Conservation (phyloP, 1,284 basidiomycete genomes). For the Tremellales sp. region DNA sequence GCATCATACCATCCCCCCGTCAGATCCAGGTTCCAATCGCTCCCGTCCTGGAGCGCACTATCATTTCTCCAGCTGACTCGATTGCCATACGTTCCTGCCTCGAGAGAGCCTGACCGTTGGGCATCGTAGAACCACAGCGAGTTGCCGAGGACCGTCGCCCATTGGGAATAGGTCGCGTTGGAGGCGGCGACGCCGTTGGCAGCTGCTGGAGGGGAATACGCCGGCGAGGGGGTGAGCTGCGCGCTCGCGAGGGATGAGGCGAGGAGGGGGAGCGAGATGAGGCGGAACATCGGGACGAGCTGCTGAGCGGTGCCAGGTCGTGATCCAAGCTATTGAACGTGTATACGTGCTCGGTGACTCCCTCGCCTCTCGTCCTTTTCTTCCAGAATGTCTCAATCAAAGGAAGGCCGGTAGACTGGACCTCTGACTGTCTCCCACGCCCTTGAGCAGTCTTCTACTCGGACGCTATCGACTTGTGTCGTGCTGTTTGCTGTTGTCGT, state of each 20-base stretch:
- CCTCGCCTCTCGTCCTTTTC: no score
- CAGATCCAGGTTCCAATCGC: constrained; percentile 68
- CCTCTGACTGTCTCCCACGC: no score
- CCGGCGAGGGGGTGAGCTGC: constrained; percentile 37
- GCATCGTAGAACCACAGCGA: constrained; percentile 86
- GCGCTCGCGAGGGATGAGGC: constrained; percentile 6
- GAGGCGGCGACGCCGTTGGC: constrained; percentile 56
- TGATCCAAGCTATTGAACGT: no score
- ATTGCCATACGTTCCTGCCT: constrained; percentile 55
- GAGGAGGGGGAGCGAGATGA: constrained; percentile 3
- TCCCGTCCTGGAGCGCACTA: constrained; percentile 70
- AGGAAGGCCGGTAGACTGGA: no score
- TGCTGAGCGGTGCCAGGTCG: no score
- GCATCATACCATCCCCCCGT: constrained; percentile 89
- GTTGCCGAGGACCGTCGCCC: constrained; percentile 73
- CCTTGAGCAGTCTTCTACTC: no score
- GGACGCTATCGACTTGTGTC: no score
- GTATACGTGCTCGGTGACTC: no score
- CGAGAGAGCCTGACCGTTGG: constrained; percentile 74
- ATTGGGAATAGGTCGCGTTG: constrained; percentile 62
- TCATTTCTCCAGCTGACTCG: constrained; percentile 83
- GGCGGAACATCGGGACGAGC: not conserved
- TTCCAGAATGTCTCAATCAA: no score
- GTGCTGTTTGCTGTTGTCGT: no score
- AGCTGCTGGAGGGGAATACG: constrained; percentile 55